Base-by-base conservation (phyloP, 2,329 filamentous ascomycete species). In the Allantophomopsis lycopodina region DNA sequence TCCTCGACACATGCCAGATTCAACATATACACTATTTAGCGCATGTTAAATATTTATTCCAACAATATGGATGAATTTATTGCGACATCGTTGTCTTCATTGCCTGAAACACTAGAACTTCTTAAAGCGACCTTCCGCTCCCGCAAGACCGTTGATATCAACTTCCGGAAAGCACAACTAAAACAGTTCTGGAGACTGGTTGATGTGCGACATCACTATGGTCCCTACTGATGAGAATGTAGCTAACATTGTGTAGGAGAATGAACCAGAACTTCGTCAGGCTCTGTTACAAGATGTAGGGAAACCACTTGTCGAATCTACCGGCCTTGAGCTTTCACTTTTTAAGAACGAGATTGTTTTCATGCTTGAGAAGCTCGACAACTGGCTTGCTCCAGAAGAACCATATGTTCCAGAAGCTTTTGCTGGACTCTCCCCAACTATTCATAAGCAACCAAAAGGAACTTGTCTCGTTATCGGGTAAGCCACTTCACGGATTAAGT, bases 391-490 rank as follows among this genome's bases (percentile, higher is more conserved):
- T 13, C 31, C 31, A 13, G 13, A 32, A 15, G 8, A n/a, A 5
- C 31, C 31, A 15, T 32, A n/a, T 15, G 31, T 32, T 13, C 31
- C 31, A 32, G 31, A 13, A n/a, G 31, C 31, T 15, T 32, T n/a
- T 8, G 5, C 13, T 4, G 31, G 31, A 13, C 31, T 32, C 5
- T 13, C 13, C 5, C 31, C 31, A 13, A 32, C 13, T 13, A 33
- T 68, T 12, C 57, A 61, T 10, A 60, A 61, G 36, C 63, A 68
- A 44, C 64, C 65, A 1, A 50, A 60, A 2, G 65, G 64, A 5
- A 58, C 66, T 1, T 54, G 56, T 1, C 54, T 69, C 8, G 58
- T 68, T 33, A 61, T 69, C 16, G 59, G 60, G 1, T 32, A 32
- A 5, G 31, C 8, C 13, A 32, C 3, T 15, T 4, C 3, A 5